Evolutionary conservation across 805 yeast genomes (phyloP).

Genomic region (Zygotorulaspora florentina): DNA sequence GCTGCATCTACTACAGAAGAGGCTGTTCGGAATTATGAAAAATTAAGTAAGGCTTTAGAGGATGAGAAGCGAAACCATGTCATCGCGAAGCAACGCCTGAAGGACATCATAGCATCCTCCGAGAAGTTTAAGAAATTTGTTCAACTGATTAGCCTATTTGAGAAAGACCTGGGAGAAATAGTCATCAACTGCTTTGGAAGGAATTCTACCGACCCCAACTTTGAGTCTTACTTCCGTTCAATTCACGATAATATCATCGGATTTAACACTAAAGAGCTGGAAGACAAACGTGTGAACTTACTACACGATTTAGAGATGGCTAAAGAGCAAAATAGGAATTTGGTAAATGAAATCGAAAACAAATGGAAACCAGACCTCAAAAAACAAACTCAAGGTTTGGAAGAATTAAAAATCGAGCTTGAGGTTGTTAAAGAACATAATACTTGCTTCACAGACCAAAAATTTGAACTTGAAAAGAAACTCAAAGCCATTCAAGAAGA

Average conservation of each 20-base stretch:
- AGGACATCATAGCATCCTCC: slow-evolving; percentile 1
- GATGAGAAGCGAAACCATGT: slow-evolving; percentile 7
- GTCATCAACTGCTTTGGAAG: slow-evolving; percentile 9
- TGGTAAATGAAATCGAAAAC: slow-evolving; percentile 13
- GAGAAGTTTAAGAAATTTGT: slow-evolving; percentile 10
- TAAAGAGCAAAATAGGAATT: slow-evolving; percentile 1
- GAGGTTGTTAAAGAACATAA: slow-evolving; percentile 4
- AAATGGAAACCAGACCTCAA: slow-evolving; percentile 14
- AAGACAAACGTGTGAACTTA: slow-evolving; percentile 2
- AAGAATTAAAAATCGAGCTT: slow-evolving; percentile 1
- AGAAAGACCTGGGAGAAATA: slow-evolving; percentile 14
- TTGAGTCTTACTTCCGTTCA: slow-evolving; percentile 10
- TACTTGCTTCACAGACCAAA: slow-evolving; percentile 4
- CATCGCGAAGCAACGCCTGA: slow-evolving; percentile 1
- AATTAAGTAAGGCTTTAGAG: not conserved
- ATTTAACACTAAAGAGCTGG: slow-evolving; percentile 14
- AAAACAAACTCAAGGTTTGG: slow-evolving; percentile 5
- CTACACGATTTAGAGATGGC: slow-evolving; percentile 4
- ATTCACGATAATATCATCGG: slow-evolving; percentile 12
- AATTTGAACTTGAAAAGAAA: slow-evolving; percentile 5
- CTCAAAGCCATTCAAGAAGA: slow-evolving; percentile 6
- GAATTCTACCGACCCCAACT: slow-evolving; percentile 4
- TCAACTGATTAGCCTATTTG: slow-evolving; percentile 14
- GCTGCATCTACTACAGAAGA: slow-evolving; percentile 1
- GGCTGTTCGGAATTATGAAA: not conserved